Conservation (phyloP, 345 rosid species). For the Limnanthes douglasii region DNA sequence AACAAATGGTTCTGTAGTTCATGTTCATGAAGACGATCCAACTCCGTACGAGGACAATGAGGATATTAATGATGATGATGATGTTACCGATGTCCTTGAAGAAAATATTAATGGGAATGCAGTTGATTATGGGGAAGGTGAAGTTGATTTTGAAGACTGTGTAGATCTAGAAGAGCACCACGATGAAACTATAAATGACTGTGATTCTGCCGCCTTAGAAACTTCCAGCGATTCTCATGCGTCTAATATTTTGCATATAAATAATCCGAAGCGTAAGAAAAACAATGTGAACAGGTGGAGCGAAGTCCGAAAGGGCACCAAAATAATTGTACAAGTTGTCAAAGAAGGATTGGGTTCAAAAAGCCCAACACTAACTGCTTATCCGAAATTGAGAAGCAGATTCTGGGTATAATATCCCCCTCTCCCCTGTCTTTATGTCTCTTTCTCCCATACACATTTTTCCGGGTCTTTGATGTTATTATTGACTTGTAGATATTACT, state of each 20-base stretch:
- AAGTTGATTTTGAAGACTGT: conserved; percentile 23
- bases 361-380: conserved; percentile 81
- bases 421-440: conserved; percentile 6
- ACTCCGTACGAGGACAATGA: conserved; percentile 36
- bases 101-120: conserved; percentile 40
- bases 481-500: conserved; percentile 42
- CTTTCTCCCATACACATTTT: conserved; percentile 1
- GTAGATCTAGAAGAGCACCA: conserved; percentile 27
- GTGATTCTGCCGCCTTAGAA: conserved; percentile 15
- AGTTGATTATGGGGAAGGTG: conserved; percentile 32
- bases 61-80: conserved; percentile 47
- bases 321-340: conserved; percentile 89
- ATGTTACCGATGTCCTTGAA: conserved; percentile 34
- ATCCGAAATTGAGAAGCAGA: conserved; percentile 86
- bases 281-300: conserved; percentile 45
- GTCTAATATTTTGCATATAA: conserved; percentile 18
- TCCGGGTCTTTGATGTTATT: conserved; percentile 8
- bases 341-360: conserved; percentile 95
- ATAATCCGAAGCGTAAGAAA: conserved; percentile 13
- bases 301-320: conserved; percentile 78
- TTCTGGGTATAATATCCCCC: conserved; percentile 59
- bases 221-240: conserved; percentile 14
- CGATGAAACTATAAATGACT: conserved; percentile 23
- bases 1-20: conserved; percentile 28
- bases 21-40: conserved; percentile 25